These are phyloP conservation scores for Nemania sp. DNA, from an alignment of 2,329 filamentous ascomycete genomes.

Conservation along the genomic window DNA sequence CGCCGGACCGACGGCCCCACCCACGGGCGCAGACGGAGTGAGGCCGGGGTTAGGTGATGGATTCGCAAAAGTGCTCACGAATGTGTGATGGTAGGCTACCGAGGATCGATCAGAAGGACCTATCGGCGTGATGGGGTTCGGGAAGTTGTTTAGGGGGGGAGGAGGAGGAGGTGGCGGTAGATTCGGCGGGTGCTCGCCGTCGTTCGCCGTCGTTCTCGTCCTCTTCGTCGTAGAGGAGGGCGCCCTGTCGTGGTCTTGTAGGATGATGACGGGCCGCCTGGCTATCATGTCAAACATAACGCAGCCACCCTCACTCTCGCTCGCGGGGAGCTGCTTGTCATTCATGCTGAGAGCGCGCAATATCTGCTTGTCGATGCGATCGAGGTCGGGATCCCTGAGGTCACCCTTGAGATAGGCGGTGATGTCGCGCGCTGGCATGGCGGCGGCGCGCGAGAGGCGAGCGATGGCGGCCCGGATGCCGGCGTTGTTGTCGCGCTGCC, in stretches of 20 bases:
- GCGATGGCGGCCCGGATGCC: slow-evolving; percentile 35
- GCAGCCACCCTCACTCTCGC: slow-evolving; percentile 21
- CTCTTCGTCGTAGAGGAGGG: slow-evolving; percentile 5
- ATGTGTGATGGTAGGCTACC: slow-evolving; percentile 14
- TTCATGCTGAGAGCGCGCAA: slow-evolving; percentile 37
- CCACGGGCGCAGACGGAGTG: neutral
- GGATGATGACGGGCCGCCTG: slow-evolving; percentile 35
- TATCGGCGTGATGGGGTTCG: neutral
- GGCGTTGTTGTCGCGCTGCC: slow-evolving; percentile 40
- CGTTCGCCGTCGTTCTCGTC: neutral
- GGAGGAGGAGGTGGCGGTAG: neutral
- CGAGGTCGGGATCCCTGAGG: slow-evolving; percentile 33
- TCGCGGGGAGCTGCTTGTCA: slow-evolving; percentile 32
- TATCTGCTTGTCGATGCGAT: slow-evolving; percentile 38
- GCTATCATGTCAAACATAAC: slow-evolving; percentile 37
- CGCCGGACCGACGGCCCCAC: neutral
- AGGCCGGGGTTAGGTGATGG: neutral
- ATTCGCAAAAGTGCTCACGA: slow-evolving; percentile 12
- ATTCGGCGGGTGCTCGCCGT: slow-evolving; percentile 1
- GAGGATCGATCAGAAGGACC: slow-evolving; percentile 3
- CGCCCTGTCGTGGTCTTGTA: slow-evolving; percentile 25
- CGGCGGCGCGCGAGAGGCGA: slow-evolving; percentile 34
- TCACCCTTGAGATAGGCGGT: slow-evolving; percentile 37
- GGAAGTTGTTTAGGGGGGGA: neutral
- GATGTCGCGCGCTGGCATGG: slow-evolving; percentile 36